These are phyloP conservation scores for Thielaviopsis cerberus DNA, from an alignment of 2,329 filamentous ascomycete genomes.

Conservation along the genomic window DNA sequence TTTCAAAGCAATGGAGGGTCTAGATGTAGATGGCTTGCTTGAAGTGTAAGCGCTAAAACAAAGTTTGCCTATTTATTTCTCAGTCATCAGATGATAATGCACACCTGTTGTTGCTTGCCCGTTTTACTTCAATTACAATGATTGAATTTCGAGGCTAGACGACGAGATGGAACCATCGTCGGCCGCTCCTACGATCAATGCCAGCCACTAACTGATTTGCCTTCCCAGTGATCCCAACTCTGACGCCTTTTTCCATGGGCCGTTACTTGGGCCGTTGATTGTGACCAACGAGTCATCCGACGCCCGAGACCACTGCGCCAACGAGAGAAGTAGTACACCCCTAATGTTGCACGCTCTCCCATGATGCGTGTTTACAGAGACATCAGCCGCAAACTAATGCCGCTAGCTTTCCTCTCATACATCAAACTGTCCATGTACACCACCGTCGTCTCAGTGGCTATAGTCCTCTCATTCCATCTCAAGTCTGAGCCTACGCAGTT, in stretches of 20 bases:
- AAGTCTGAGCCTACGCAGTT: constrained; percentile 49
- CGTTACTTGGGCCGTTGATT: constrained; percentile 46
- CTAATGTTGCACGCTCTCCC: too few relatives aligned
- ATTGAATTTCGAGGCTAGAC: too few relatives aligned
- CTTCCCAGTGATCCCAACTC: constrained; percentile 27
- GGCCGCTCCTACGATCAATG: too few relatives aligned
- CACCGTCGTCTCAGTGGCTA: constrained; percentile 73
- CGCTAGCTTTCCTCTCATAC: constrained; percentile 71
- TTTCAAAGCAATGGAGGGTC: too few relatives aligned
- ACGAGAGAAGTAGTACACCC: constrained; percentile 59
- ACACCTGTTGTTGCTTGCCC: too few relatives aligned
- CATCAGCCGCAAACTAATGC: background rate
- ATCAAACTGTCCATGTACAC: constrained; percentile 79
- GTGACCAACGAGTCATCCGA: constrained; percentile 61
- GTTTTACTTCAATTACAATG: too few relatives aligned
- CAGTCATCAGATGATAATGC: too few relatives aligned
- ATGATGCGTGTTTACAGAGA: background rate
- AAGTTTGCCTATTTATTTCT: too few relatives aligned
- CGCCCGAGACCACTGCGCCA: constrained; percentile 61
- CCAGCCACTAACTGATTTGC: too few relatives aligned
- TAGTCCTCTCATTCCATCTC: constrained; percentile 83
- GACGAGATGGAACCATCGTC: too few relatives aligned
- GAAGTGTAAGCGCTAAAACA: too few relatives aligned
- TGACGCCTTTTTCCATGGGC: constrained; percentile 37
- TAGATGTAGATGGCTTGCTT: too few relatives aligned